These are phyloP conservation scores for Pichia cephalocereana DNA, from an alignment of 805 yeast genomes.

Conservation along the genomic window DNA sequence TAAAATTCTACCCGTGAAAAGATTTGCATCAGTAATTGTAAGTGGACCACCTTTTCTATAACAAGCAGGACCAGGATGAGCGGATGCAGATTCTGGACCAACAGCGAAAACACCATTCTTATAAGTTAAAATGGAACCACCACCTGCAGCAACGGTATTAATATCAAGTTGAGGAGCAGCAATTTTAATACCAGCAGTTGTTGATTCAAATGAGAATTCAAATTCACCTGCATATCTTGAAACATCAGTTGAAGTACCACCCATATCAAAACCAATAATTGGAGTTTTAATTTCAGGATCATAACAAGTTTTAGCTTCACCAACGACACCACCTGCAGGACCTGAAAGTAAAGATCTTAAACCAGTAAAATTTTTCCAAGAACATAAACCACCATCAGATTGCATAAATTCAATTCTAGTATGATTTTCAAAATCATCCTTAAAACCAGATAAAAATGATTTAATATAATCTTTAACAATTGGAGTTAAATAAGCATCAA, in stretches of 20 bases:
- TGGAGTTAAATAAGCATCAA: slow-evolving; percentile 78
- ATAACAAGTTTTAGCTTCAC: slow-evolving; percentile 77
- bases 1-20: slow-evolving; percentile 59
- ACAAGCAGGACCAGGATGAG: slow-evolving; percentile 87
- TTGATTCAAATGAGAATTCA: slow-evolving; percentile 74
- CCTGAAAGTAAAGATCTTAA: slow-evolving; percentile 83
- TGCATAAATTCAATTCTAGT: slow-evolving; percentile 79
- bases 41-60: slow-evolving; percentile 82
- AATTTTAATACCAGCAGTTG: slow-evolving; percentile 74
- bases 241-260: slow-evolving; percentile 84
- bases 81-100: slow-evolving; percentile 81
- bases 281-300: slow-evolving; percentile 45
- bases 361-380: slow-evolving; percentile 77
- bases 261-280: slow-evolving; percentile 78
- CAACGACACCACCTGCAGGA: slow-evolving; percentile 97
- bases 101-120: slow-evolving; percentile 66
- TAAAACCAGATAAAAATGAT: slow-evolving; percentile 53
- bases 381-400: slow-evolving; percentile 89
- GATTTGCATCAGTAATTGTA: slow-evolving; percentile 79
- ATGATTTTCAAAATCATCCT: slow-evolving; percentile 39
- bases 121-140: slow-evolving; percentile 62
- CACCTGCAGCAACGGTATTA: slow-evolving; percentile 79
- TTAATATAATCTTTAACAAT: slow-evolving; percentile 56
- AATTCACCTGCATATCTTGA: slow-evolving; percentile 62
- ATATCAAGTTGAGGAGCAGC: slow-evolving; percentile 80